Evolutionary conservation across 2,329 filamentous ascomycete species (phyloP).

Genomic region (Fusarium sp.): DNA sequence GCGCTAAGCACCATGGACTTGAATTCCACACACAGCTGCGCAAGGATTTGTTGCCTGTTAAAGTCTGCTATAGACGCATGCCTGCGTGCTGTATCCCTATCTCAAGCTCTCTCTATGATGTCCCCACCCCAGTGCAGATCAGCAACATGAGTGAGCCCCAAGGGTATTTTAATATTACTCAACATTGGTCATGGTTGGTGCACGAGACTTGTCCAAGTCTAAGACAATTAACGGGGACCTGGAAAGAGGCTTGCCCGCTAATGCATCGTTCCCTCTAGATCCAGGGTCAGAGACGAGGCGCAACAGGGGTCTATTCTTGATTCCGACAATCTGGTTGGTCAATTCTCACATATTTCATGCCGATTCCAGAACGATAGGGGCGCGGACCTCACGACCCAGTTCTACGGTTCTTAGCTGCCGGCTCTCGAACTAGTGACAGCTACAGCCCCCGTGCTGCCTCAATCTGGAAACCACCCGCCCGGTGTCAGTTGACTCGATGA

Average conservation of each 20-base stretch:
- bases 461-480: neutral
- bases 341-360: constrained; percentile 33
- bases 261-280: constrained; percentile 5
- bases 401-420: constrained; percentile 1
- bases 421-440: neutral
- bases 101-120: constrained; percentile 1
- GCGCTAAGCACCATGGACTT: constrained; percentile 9
- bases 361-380: constrained; percentile 39
- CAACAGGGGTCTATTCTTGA: constrained; percentile 19
- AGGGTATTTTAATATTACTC: constrained; percentile 14
- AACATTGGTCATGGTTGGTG: constrained; percentile 16
- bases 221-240: constrained; percentile 26
- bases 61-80: constrained; percentile 3
- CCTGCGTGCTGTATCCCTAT: constrained; percentile 3
- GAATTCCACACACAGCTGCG: neutral
- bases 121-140: neutral
- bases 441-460: neutral
- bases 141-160: constrained; percentile 5
- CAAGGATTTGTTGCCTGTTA: neutral
- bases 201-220: constrained; percentile 11
- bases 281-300: constrained; percentile 29
- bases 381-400: constrained; percentile 6
- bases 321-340: constrained; percentile 35
- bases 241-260: constrained; percentile 26
- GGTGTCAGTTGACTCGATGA: constrained; percentile 8